These are phyloP conservation scores for Coemansia furcata DNA, from an alignment of 192 early-diverging fungal genomes.

Conservation along the genomic window DNA sequence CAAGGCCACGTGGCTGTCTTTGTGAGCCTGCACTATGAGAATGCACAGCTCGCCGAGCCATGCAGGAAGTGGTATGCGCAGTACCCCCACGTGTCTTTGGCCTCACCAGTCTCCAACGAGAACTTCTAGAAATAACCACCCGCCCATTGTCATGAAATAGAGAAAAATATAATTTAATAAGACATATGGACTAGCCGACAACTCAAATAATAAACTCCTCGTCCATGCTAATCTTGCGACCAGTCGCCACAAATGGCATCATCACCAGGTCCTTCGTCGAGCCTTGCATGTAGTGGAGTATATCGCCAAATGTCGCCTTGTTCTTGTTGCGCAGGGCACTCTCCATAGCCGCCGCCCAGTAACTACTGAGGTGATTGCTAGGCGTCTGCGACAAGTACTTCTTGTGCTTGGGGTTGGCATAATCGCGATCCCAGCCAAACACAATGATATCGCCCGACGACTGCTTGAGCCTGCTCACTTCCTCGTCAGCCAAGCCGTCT, in stretches of 20 bases:
- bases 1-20: neutral
- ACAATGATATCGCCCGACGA: conserved; percentile 54
- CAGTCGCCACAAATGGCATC: conserved; percentile 53
- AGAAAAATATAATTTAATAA: neutral
- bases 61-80: neutral
- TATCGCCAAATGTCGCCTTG: conserved; percentile 48
- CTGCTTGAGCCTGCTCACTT: conserved; percentile 24
- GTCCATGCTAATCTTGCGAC: conserved; percentile 50
- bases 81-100: neutral
- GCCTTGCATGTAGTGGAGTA: conserved; percentile 49
- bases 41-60: conserved; percentile 1
- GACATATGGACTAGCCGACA: neutral
- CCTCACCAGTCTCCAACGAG: neutral
- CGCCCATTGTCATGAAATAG: neutral
- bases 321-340: conserved; percentile 36
- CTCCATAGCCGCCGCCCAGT: conserved; percentile 68
- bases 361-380: conserved; percentile 60
- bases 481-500: conserved; percentile 11
- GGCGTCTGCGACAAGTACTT: conserved; percentile 66
- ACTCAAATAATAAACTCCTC: conserved; percentile 43
- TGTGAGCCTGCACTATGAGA: neutral
- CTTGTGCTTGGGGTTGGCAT: conserved; percentile 68
- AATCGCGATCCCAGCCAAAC: conserved; percentile 67
- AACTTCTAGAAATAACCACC: neutral
- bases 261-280: conserved; percentile 31